Conservation (phyloP, 441 rosid genomes). For the Manihot esculenta region DNA sequence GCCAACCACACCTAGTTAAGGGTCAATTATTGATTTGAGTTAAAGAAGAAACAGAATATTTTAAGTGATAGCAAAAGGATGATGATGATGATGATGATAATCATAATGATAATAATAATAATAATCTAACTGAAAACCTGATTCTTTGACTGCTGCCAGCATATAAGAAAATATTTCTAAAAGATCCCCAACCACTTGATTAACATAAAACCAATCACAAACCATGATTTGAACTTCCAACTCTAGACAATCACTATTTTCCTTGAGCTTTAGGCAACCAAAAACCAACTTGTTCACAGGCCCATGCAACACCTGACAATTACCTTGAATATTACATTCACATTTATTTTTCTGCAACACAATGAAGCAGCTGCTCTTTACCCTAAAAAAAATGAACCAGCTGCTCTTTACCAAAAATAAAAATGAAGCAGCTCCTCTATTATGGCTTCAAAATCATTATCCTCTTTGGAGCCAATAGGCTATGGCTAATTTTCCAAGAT, state of each 20-base stretch:
- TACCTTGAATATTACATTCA: not conserved
- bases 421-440: no score
- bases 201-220: not conserved
- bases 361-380: no score
- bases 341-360: not conserved
- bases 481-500: no score
- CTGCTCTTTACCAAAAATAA: no score
- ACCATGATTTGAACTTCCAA: not conserved
- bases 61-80: no score
- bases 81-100: no score
- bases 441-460: no score
- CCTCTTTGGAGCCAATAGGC: no score
- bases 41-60: not conserved
- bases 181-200: not conserved
- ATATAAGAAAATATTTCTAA: not conserved
- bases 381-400: no score
- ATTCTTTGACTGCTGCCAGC: not conserved
- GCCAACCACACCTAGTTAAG: no score
- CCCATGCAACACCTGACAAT: not conserved
- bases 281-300: not conserved
- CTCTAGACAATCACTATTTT: not conserved
- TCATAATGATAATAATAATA: no score
- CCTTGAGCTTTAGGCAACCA: not conserved
- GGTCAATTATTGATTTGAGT: not conserved
- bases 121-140: not conserved